Evolutionary conservation across 495 filamentous ascomycete genomes (phyloP).

Genomic region (Chaetomium fimeti): DNA sequence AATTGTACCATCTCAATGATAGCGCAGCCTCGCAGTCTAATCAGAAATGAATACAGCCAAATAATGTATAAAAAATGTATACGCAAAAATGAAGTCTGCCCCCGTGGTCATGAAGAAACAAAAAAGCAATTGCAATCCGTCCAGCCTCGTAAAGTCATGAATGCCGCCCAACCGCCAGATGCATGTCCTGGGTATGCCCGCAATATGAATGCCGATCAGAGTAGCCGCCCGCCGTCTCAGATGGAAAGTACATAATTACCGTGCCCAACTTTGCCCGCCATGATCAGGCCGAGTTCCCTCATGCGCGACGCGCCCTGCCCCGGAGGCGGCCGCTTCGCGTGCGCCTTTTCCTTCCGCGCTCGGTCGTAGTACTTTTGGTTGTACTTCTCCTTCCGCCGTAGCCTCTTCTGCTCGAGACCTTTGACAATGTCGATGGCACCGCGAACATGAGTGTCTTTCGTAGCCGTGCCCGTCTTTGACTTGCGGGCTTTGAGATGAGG

Average conservation of each 20-base stretch:
- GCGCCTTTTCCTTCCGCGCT: slow-evolving; percentile 51
- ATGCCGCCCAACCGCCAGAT: slow-evolving; percentile 28
- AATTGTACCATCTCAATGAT: background rate
- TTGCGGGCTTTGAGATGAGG: slow-evolving; percentile 46
- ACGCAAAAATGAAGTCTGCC: slow-evolving; percentile 9
- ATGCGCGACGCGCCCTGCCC: slow-evolving; percentile 92
- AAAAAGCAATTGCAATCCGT: slow-evolving; percentile 14
- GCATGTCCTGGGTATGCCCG: slow-evolving; percentile 11
- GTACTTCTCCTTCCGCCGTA: slow-evolving; percentile 85
- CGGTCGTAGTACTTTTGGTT: slow-evolving; percentile 68
- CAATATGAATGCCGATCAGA: slow-evolving; percentile 34
- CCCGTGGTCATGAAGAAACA: slow-evolving; percentile 22
- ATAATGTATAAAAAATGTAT: slow-evolving; percentile 3
- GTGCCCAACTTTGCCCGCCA: slow-evolving; percentile 73
- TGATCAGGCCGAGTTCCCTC: slow-evolving; percentile 86
- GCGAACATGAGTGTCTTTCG: slow-evolving; percentile 56
- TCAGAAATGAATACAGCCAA: slow-evolving; percentile 5
- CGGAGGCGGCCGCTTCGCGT: slow-evolving; percentile 55
- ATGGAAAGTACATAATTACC: slow-evolving; percentile 80
- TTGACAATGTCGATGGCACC: slow-evolving; percentile 97
- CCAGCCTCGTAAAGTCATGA: slow-evolving; percentile 34
- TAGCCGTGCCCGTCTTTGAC: slow-evolving; percentile 29
- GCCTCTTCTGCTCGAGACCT: slow-evolving; percentile 89
- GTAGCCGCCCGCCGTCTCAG: slow-evolving; percentile 42
- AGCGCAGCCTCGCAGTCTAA: slow-evolving; percentile 11